Conservation (phyloP, 1,139 yeast species). For the Yamadazyma triangularis region DNA sequence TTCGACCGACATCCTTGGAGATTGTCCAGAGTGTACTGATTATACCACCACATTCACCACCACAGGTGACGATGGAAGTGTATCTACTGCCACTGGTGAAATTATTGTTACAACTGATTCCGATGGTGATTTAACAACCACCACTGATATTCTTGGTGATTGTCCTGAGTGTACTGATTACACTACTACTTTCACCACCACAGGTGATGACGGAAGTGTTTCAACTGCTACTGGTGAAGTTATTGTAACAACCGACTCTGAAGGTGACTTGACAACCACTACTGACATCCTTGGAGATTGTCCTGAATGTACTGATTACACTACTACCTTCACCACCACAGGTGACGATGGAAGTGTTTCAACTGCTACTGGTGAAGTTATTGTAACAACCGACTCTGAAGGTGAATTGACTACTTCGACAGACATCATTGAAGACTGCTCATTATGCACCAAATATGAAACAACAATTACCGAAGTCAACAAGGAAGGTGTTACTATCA, state of each 20-base stretch:
- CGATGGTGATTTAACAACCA: slow-evolving; percentile 1
- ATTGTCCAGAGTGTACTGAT: slow-evolving; percentile 4
- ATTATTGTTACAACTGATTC: slow-evolving; percentile 4
- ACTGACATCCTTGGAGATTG: slow-evolving; percentile 7
- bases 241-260: slow-evolving; percentile 5
- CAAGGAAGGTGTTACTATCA: slow-evolving; percentile 1
- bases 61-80: not conserved
- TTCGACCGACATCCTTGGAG: slow-evolving; percentile 1
- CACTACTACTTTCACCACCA: slow-evolving; percentile 7
- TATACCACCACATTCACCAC: slow-evolving; percentile 7
- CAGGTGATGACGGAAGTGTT: slow-evolving; percentile 5
- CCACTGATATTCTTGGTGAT: slow-evolving; percentile 1
- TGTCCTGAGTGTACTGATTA: slow-evolving; percentile 6
- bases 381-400: slow-evolving; percentile 2
- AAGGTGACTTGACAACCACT: slow-evolving; percentile 5
- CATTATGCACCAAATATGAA: slow-evolving; percentile 1
- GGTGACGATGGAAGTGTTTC: no score
- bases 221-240: slow-evolving; percentile 8
- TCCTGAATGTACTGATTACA: slow-evolving; percentile 5
- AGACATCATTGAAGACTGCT: slow-evolving; percentile 1
- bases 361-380: no score
- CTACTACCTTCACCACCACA: slow-evolving; percentile 7
- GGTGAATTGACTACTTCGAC: slow-evolving; percentile 2
- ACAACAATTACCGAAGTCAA: slow-evolving; percentile 1
- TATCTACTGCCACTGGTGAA: slow-evolving; percentile 3